These are phyloP conservation scores for Penicillium dipodomyicola DNA, from an alignment of 495 filamentous ascomycete species.

Conservation along the genomic window DNA sequence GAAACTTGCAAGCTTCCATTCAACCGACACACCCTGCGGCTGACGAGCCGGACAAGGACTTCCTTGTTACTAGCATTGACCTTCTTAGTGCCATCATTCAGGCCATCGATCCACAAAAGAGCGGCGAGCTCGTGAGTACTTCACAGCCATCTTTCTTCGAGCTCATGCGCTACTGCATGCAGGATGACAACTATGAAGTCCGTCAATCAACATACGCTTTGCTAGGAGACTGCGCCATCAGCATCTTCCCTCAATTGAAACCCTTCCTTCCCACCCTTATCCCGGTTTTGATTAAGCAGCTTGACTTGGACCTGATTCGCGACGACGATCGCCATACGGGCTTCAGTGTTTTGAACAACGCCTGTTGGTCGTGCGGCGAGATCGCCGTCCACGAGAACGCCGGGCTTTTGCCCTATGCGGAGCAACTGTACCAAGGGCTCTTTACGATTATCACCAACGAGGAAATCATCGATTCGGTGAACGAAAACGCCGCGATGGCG, in stretches of 20 bases:
- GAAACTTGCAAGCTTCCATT: conserved; percentile 77
- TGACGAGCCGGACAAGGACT: conserved; percentile 93
- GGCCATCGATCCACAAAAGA: conserved; percentile 73
- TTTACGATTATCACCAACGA: conserved; percentile 76
- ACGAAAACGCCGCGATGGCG: conserved; percentile 93
- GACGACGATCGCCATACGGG: conserved; percentile 72
- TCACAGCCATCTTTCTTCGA: conserved; percentile 86
- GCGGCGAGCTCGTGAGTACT: conserved; percentile 67
- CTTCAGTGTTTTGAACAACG: conserved; percentile 95
- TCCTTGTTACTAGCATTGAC: conserved; percentile 93
- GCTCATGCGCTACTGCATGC: conserved; percentile 86
- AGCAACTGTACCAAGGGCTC: conserved; percentile 71
- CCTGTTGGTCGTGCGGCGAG: conserved; percentile 96
- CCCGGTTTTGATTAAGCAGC: conserved; percentile 76
- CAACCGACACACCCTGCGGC: conserved; percentile 45
- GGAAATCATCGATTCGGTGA: conserved; percentile 84
- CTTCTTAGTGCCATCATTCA: conserved; percentile 93
- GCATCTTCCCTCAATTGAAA: conserved; percentile 81
- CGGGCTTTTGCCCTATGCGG: conserved; percentile 73
- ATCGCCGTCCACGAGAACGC: conserved; percentile 85
- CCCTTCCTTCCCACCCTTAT: conserved; percentile 68
- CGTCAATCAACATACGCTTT: conserved; percentile 95
- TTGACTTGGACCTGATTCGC: conserved; percentile 74
- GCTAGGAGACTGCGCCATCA: conserved; percentile 94
- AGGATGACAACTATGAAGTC: conserved; percentile 87